phyloP scores from a whole-genome alignment of 2,329 filamentous ascomycete genomes.

The Claviceps citrina region DNA sequence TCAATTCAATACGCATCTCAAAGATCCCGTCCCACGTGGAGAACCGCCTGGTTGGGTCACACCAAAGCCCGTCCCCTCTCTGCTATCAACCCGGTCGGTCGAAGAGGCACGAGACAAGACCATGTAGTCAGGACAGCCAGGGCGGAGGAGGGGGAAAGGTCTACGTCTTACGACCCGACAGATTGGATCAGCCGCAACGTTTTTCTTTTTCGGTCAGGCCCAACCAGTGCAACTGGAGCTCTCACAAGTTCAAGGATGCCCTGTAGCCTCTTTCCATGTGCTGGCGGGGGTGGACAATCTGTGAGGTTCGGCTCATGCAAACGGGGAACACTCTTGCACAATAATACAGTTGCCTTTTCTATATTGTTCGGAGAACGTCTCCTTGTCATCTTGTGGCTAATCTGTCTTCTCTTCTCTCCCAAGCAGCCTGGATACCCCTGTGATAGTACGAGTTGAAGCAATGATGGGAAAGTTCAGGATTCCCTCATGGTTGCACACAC shows the following conservation, averaged over 20 bases:
- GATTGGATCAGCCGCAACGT: conserved; percentile 6
- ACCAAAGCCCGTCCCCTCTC: conserved; percentile 1
- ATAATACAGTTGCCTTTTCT: not conserved
- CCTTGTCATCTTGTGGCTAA: not conserved
- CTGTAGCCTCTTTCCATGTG: not conserved
- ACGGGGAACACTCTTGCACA: not conserved
- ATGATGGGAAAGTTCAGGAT: conserved; percentile 25
- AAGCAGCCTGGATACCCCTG: no score
- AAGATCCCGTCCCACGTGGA: conserved; percentile 4
- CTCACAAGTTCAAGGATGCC: not conserved
- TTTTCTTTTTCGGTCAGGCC: conserved; percentile 5
- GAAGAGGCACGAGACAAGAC: conserved; percentile 2
- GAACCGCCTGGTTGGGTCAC: conserved; percentile 5
- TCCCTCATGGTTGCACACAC: conserved; percentile 20
- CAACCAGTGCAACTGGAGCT: conserved; percentile 1
- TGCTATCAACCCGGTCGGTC: not conserved
- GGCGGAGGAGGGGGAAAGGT: not conserved
- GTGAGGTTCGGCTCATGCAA: not conserved
- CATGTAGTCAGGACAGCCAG: not conserved
- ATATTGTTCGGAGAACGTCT: not conserved
- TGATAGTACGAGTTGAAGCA: no score
- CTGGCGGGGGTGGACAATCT: not conserved
- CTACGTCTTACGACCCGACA: conserved; percentile 6
- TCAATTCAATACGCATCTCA: not conserved
- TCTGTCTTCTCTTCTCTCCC: not conserved